Evolutionary conservation across 371 early-diverging fungal species (phyloP), one percentile per base, ranked within the genome.

Genomic region (Mortierella sp.): DNA sequence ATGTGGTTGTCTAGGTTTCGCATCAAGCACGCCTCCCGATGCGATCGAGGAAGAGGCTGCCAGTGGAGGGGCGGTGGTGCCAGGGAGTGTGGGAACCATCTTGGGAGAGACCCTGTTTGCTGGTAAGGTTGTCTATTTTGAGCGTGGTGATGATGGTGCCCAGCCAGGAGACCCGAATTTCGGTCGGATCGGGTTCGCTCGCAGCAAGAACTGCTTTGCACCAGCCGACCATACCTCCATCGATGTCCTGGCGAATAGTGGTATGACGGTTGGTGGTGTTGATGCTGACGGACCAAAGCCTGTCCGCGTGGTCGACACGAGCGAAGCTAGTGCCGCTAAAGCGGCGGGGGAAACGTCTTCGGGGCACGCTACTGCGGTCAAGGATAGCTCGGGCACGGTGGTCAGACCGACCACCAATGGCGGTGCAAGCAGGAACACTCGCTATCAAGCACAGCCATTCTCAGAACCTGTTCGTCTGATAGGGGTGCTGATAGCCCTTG

Each of bases 51-150:
- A 43, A 16, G 68, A 74, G 24, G 40, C 19, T 0, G 64, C 60
- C 5, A 63, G 60, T 13, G 74, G 64, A 5, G 74, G 74, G 5
- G 74, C 68, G 1, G 68, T 63, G 25, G 47, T 67, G 31, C 68
- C 74, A 0, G 74, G 74, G 5, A 60, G 72, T 34, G 77, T 78
- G 12, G 79, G 72, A 1, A 82, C 80, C 0, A 77, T 82, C 17
- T 60, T 80, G 3, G 82, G 82, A 22, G 80, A 82, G 45, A 74
- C 80, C 2, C 62, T 82, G 7, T 67, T 82, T 62, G 56, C 72
- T 17, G 82, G 80, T 39, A 80, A 80, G 41, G 64, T 79, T 0
- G 80, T 74, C 19, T 59, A 69, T 31, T 82, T 80, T 60, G 82
- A 82, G n/a, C 80, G 80, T 2, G 82, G 77, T 4, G 51, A 59